Evolutionary conservation across 1,139 yeast species (phyloP).

Genomic region (Taphrina confusa): DNA sequence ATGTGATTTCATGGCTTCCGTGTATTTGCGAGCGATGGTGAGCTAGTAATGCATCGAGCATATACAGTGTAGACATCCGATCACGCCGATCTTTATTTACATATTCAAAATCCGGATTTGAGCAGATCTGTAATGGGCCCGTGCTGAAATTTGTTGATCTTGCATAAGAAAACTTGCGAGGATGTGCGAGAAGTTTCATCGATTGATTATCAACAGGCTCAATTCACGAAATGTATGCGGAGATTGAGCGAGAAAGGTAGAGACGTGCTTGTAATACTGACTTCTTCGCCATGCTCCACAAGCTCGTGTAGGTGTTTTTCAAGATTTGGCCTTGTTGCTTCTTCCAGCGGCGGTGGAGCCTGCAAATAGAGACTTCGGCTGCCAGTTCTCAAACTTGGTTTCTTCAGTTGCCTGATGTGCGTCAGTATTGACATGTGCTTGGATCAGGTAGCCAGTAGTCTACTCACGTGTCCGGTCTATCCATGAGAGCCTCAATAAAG

Average conservation of each 20-base stretch:
- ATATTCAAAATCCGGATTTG: too few relatives aligned
- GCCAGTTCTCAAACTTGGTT: slow-evolving; percentile 57
- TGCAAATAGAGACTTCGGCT: slow-evolving; percentile 54
- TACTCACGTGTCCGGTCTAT: slow-evolving; percentile 44
- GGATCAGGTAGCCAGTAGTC: not conserved
- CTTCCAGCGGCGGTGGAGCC: slow-evolving; percentile 56
- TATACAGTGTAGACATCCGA: too few relatives aligned
- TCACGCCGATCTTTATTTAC: too few relatives aligned
- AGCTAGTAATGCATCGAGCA: too few relatives aligned
- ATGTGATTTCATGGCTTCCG: too few relatives aligned
- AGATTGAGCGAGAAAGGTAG: slow-evolving; percentile 51
- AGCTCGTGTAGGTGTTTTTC: slow-evolving; percentile 48
- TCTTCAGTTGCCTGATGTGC: slow-evolving; percentile 50
- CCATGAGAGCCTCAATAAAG: slow-evolving; percentile 51
- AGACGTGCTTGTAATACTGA: slow-evolving; percentile 60
- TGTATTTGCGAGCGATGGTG: too few relatives aligned
- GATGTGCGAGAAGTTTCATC: too few relatives aligned
- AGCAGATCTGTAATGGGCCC: too few relatives aligned
- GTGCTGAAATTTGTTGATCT: too few relatives aligned
- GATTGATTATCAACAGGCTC: too few relatives aligned
- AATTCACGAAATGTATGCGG: slow-evolving; percentile 2
- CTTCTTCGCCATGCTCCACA: slow-evolving; percentile 53
- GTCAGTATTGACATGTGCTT: slow-evolving; percentile 44
- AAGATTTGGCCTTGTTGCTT: slow-evolving; percentile 55
- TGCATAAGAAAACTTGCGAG: too few relatives aligned